These are phyloP conservation scores for Cystofilobasidium ferigula DNA, from an alignment of 768 basidiomycete genomes.

Conservation along the genomic window DNA sequence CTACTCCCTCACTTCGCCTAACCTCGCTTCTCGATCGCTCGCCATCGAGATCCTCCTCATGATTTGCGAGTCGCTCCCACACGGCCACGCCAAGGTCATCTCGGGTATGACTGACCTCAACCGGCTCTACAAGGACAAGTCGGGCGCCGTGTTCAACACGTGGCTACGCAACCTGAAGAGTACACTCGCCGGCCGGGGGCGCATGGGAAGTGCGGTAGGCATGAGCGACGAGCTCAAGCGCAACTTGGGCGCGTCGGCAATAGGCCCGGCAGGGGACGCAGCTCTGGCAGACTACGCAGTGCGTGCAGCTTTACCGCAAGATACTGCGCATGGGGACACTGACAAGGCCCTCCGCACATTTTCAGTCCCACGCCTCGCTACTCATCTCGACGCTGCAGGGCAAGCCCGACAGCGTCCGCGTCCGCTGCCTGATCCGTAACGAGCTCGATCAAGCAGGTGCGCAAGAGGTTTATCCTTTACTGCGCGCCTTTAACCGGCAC, in stretches of 20 bases:
- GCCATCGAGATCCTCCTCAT: slow-evolving; percentile 70
- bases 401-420: background rate
- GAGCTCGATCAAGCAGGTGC: background rate
- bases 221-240: slow-evolving; percentile 78
- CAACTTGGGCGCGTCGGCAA: slow-evolving; percentile 15
- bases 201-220: slow-evolving; percentile 90
- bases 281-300: slow-evolving; percentile 78
- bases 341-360: too few species aligned
- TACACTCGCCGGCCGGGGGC: slow-evolving; percentile 69
- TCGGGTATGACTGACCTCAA: background rate
- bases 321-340: too few species aligned
- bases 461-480: background rate
- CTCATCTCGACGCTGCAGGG: background rate
- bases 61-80: slow-evolving; percentile 39
- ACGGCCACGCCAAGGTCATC: slow-evolving; percentile 1
- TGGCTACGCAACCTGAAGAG: slow-evolving; percentile 79
- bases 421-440: background rate
- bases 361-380: background rate
- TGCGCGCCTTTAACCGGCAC: background rate
- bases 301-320: slow-evolving; percentile 39
- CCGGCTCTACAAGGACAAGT: background rate
- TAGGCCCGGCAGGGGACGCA: slow-evolving; percentile 27
- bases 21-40: slow-evolving; percentile 64
- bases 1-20: slow-evolving; percentile 68
- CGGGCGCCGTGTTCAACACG: slow-evolving; percentile 41